Evolutionary conservation across 805 yeast species (phyloP).

Genomic region (Geotrichum ghanense): DNA sequence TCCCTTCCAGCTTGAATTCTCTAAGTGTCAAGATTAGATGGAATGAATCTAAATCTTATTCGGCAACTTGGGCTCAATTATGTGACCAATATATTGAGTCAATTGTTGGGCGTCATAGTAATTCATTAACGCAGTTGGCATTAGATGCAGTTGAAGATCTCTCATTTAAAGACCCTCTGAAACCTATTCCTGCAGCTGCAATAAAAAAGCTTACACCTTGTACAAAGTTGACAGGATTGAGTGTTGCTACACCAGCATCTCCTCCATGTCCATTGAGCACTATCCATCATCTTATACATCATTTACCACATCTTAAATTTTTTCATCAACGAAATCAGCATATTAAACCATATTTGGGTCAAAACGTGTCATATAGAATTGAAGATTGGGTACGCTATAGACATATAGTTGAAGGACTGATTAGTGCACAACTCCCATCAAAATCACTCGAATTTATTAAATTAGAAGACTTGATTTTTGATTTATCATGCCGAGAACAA

Average conservation of each 20-base stretch:
- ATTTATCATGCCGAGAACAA: constrained; percentile 2
- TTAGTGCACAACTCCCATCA: constrained; percentile 1
- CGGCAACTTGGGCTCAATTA: constrained; percentile 1
- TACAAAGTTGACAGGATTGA: constrained; percentile 2
- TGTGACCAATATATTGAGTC: constrained; percentile 4
- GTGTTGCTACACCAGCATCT: not conserved
- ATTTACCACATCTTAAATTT: constrained; percentile 6
- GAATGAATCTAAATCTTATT: not conserved
- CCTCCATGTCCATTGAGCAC: not conserved
- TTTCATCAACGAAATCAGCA: constrained; percentile 2
- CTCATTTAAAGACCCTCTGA: constrained; percentile 2
- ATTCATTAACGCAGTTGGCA: not conserved
- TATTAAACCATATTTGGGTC: constrained; percentile 9
- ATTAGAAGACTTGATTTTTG: constrained; percentile 10
- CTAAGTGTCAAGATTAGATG: constrained; percentile 1
- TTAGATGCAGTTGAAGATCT: constrained; percentile 5
- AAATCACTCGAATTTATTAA: constrained; percentile 7
- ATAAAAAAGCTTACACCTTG: not conserved
- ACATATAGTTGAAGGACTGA: constrained; percentile 4
- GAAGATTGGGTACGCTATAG: constrained; percentile 9
- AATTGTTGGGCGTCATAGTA: constrained; percentile 3
- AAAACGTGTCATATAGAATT: constrained; percentile 7
- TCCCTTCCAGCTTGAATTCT: constrained; percentile 1
- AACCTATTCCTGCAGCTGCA: constrained; percentile 1
- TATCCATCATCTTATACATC: not conserved